Conservation (phyloP, 257 asterid genomes). For the Oldenlandia corymbosa region DNA sequence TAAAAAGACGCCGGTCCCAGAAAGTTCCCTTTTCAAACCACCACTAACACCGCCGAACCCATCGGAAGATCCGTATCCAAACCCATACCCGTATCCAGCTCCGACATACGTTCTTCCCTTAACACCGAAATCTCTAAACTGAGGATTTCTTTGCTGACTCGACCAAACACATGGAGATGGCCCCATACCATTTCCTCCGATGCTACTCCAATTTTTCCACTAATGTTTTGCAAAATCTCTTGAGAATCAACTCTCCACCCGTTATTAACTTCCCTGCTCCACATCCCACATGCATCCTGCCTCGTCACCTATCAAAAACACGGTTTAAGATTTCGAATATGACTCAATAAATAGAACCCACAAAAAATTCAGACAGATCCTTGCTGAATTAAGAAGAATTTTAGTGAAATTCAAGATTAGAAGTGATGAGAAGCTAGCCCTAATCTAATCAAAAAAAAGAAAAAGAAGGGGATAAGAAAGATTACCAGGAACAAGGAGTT, state of each 20-base stretch:
- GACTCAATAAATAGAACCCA: too few species aligned
- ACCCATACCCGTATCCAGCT: conserved; percentile 20
- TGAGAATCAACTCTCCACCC: conserved; percentile 14
- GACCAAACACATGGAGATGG: conserved; percentile 23
- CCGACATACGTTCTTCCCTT: neutral
- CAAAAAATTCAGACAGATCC: too few species aligned
- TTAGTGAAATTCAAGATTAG: too few species aligned
- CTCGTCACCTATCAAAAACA: too few species aligned
- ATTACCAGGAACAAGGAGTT: too few species aligned
- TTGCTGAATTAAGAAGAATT: too few species aligned
- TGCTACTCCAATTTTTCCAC: neutral
- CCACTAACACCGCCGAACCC: conserved; percentile 19
- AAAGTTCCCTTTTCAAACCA: conserved; percentile 36
- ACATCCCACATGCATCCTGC: conserved; percentile 31
- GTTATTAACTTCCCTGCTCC: conserved; percentile 25
- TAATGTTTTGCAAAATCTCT: conserved; percentile 18
- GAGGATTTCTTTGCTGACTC: conserved; percentile 3
- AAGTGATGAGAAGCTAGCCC: too few species aligned
- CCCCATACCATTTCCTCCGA: conserved; percentile 1
- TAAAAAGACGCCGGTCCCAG: conserved; percentile 81
- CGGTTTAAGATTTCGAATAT: too few species aligned
- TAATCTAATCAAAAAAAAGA: too few species aligned
- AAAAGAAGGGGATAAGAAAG: too few species aligned
- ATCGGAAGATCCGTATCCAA: conserved; percentile 12
- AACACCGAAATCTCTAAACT: neutral